Percentiles rank a stretch among this genome's conserved stretches.
These are phyloP conservation scores for Schrenkiella parvula DNA, from an alignment of 345 rosid species.

Conservation along the genomic window DNA sequence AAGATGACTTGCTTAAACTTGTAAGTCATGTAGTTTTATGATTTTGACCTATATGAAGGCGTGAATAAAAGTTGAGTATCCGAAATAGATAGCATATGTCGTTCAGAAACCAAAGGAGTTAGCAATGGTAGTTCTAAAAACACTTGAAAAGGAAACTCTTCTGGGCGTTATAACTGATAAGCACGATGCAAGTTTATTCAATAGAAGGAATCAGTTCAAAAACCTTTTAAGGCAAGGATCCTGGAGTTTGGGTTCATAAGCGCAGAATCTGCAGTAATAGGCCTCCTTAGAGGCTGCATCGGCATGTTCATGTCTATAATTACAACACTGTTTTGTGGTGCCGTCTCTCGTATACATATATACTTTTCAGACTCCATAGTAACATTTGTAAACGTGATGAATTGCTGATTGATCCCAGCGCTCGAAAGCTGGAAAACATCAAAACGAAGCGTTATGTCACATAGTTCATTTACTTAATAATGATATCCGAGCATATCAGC, in stretches of 20 bases:
- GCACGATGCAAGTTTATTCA: neutral
- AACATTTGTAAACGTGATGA: constrained; percentile 72
- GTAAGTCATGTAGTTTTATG: neutral
- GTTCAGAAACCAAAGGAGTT: neutral
- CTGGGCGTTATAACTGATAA: neutral
- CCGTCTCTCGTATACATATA: constrained; percentile 80
- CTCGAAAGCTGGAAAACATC: constrained; percentile 53
- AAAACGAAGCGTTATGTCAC: constrained; percentile 20
- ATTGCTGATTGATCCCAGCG: constrained; percentile 72
- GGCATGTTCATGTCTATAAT: constrained; percentile 85
- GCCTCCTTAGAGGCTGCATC: constrained; percentile 74
- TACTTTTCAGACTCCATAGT: constrained; percentile 90
- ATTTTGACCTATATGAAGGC: neutral
- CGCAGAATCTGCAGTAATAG: constrained; percentile 83
- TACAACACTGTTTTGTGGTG: constrained; percentile 83
- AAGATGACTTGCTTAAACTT: neutral
- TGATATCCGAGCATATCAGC: constrained; percentile 9
- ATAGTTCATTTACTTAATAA: constrained; percentile 4
- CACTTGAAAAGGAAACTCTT: neutral
- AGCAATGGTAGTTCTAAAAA: neutral
- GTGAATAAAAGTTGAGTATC: neutral
- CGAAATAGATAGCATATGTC: constrained; percentile 1
- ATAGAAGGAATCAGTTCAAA: neutral
- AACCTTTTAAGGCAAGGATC: constrained; percentile 84
- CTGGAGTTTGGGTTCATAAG: constrained; percentile 81